Conservation (phyloP, 1,139 yeast genomes). For the Hyphopichia burtonii region DNA sequence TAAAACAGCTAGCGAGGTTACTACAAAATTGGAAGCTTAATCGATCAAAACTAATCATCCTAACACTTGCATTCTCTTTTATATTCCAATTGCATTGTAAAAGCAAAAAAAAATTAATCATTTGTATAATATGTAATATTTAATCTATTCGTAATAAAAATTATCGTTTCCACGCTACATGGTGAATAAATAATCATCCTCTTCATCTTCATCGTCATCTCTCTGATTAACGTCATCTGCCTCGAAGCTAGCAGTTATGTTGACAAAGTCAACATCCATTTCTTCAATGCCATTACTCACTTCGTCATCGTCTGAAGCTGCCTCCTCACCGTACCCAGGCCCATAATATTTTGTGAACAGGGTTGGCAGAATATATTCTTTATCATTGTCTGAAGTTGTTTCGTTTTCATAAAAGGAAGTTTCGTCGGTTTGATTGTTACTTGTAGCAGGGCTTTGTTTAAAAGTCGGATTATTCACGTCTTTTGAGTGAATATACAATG, state of each 20-base stretch:
- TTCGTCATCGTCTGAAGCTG: constrained; percentile 13
- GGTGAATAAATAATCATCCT: constrained; percentile 36
- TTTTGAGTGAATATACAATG: constrained; percentile 30
- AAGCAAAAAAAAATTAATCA: not conserved
- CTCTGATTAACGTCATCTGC: constrained; percentile 13
- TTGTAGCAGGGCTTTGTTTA: constrained; percentile 11
- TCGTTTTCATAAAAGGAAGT: constrained; percentile 13
- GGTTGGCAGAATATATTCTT: constrained; percentile 44
- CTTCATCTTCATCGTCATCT: constrained; percentile 17
- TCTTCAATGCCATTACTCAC: constrained; percentile 15
- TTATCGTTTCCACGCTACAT: too few species aligned
- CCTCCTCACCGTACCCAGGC: constrained; percentile 16
- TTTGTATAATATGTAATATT: not conserved
- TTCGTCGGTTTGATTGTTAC: constrained; percentile 7
- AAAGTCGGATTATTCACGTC: constrained; percentile 11
- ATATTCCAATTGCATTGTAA: too few species aligned
- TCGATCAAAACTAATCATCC: not conserved
- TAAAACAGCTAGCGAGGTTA: not conserved
- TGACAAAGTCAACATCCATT: constrained; percentile 27
- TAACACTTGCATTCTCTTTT: not conserved
- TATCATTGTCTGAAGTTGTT: constrained; percentile 27
- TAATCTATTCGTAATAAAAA: not conserved
- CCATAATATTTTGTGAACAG: constrained; percentile 37
- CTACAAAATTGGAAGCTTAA: not conserved
- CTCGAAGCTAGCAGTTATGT: constrained; percentile 18